A percentile compares a stretch with the other conserved stretches of the same genome.
phyloP scores from a whole-genome alignment of 148 eudicot genomes.

The Nepenthes mirabilis region DNA sequence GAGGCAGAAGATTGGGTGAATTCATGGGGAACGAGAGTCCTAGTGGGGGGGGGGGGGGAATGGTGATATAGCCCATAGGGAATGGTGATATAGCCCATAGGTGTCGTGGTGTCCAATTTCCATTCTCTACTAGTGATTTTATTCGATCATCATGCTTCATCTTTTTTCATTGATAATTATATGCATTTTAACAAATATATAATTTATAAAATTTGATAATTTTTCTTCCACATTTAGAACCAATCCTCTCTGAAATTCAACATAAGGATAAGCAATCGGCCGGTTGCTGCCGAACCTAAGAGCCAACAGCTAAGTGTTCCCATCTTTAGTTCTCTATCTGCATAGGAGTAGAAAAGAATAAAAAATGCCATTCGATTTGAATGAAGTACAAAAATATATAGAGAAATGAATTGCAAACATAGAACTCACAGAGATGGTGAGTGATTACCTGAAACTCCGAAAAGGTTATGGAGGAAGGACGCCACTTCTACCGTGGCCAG shows the following conservation, averaged over 20 bases:
- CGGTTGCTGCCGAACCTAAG: slow-evolving; percentile 5
- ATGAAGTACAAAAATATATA: background rate
- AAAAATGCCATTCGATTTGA: background rate
- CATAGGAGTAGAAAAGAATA: background rate
- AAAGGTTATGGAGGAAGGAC: slow-evolving; percentile 61
- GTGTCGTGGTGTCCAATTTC: too few relatives aligned
- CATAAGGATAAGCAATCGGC: slow-evolving; percentile 39
- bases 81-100: too few relatives aligned
- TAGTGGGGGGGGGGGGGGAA: too few relatives aligned
- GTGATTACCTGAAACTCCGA: slow-evolving; percentile 36
- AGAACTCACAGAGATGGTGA: background rate
- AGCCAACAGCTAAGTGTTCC: background rate
- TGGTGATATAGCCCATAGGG: too few relatives aligned
- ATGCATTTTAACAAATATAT: background rate
- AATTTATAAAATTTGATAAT: background rate
- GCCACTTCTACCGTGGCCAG: slow-evolving; percentile 54
- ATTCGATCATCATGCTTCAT: too few relatives aligned
- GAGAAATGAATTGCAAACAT: background rate
- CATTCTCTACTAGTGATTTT: too few relatives aligned
- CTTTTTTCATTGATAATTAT: too few relatives aligned
- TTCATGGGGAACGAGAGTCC: too few relatives aligned
- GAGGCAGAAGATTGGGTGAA: too few relatives aligned
- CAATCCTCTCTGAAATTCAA: slow-evolving; percentile 34
- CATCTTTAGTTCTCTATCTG: slow-evolving; percentile 39
- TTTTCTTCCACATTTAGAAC: slow-evolving; percentile 15